Percentiles rank a stretch among this genome's conserved stretches.
Evolutionary conservation across 352 stramenopile genomes (phyloP).

Genomic region (Globisporangium spiculum): DNA sequence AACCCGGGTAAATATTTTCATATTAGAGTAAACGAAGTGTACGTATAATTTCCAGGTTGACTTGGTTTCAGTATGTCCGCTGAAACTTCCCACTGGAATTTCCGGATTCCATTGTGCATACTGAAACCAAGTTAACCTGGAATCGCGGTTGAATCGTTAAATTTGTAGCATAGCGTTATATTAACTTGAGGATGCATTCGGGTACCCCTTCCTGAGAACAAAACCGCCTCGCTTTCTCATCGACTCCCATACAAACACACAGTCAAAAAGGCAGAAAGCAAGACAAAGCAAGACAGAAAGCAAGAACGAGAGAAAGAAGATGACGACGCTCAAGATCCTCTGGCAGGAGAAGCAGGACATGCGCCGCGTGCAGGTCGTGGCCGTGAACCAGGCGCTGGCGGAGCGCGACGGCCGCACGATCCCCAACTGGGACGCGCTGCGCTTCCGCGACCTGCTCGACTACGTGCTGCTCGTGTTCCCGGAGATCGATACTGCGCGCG

Average conservation of each 20-base stretch:
- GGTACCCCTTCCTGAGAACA: background rate
- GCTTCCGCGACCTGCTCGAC: constrained; percentile 58
- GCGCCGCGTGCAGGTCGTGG: constrained; percentile 73
- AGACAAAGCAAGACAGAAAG: too few species aligned
- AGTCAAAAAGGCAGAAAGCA: background rate
- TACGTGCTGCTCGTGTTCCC: constrained; percentile 74
- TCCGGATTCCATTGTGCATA: background rate
- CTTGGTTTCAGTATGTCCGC: background rate
- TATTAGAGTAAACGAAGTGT: background rate
- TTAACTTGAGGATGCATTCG: background rate
- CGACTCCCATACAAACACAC: background rate
- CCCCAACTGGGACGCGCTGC: constrained; percentile 30
- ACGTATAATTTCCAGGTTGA: background rate
- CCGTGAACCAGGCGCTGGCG: constrained; percentile 56
- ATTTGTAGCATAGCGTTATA: background rate
- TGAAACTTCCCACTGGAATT: background rate
- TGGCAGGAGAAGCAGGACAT: constrained; percentile 83
- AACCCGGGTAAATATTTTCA: too few species aligned
- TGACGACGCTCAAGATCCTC: constrained; percentile 86
- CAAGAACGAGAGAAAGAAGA: constrained; percentile 16
- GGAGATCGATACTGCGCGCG: constrained; percentile 29
- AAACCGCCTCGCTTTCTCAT: background rate
- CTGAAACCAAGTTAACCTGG: background rate
- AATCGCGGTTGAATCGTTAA: background rate
- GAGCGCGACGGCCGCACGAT: constrained; percentile 41